Evolutionary conservation across 768 basidiomycete species (phyloP).

Genomic region (Lactifluus piperatus): DNA sequence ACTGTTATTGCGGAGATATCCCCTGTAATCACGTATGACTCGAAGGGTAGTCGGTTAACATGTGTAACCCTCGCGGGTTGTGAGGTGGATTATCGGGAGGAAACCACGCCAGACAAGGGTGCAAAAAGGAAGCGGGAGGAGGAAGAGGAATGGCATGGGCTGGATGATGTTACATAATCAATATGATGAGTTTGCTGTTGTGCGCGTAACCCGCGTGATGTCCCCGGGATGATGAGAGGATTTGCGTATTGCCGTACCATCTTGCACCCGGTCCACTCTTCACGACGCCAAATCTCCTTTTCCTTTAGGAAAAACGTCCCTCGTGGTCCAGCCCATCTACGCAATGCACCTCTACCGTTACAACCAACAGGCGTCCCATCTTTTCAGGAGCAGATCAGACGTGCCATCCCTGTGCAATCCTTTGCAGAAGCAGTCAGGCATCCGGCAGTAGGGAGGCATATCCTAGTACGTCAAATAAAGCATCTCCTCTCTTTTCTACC

Average conservation of each 20-base stretch:
- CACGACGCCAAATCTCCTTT: conserved; percentile 12
- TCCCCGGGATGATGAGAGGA: conserved; percentile 22
- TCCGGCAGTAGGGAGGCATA: conserved; percentile 44
- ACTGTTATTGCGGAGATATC: conserved; percentile 31
- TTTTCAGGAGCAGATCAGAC: conserved; percentile 31
- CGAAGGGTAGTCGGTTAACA: conserved; percentile 79
- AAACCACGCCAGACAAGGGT: conserved; percentile 21
- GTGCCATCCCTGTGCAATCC: conserved; percentile 27
- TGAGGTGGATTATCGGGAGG: conserved; percentile 13
- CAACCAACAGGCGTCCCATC: conserved; percentile 20
- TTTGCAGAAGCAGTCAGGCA: conserved; percentile 40
- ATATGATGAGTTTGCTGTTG: too few relatives aligned
- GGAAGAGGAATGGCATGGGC: conserved; percentile 20
- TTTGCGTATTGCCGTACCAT: neutral
- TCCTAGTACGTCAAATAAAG: conserved; percentile 36
- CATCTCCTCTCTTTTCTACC: neutral
- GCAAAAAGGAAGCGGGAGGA: conserved; percentile 32
- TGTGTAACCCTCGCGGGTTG: conserved; percentile 57
- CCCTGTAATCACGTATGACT: conserved; percentile 65
- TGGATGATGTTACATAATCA: neutral
- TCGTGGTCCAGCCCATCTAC: neutral
- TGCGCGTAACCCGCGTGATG: too few relatives aligned
- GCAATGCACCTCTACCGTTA: neutral
- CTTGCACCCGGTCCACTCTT: neutral
- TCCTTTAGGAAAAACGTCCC: conserved; percentile 3